phyloP scores from a whole-genome alignment of 495 filamentous ascomycete species.

The Talaromyces stipitatus region DNA sequence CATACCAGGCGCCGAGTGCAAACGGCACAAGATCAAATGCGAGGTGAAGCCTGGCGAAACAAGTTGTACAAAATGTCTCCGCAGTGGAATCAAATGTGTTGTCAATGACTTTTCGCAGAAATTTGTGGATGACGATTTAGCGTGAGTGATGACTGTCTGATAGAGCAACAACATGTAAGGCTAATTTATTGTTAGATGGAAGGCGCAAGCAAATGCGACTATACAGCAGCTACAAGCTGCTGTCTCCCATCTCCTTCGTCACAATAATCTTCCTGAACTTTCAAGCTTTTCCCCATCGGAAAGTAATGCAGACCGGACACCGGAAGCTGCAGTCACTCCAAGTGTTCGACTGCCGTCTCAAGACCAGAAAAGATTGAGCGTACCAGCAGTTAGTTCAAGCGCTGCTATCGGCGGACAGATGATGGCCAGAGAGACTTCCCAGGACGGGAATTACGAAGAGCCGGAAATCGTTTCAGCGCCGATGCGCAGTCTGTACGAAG shows the following conservation, averaged over 20 bases:
- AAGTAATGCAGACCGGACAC: slow-evolving; percentile 21
- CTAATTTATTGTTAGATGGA: slow-evolving; percentile 27
- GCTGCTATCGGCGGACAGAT: slow-evolving; percentile 8
- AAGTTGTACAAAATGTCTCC: slow-evolving; percentile 38
- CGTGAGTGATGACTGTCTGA: slow-evolving; percentile 21
- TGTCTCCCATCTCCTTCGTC: slow-evolving; percentile 36
- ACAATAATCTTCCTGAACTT: slow-evolving; percentile 31
- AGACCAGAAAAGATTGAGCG: slow-evolving; percentile 26
- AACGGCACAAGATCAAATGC: slow-evolving; percentile 42
- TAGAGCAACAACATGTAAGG: not conserved
- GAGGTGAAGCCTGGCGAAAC: slow-evolving; percentile 35
- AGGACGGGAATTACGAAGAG: slow-evolving; percentile 41
- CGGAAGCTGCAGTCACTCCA: slow-evolving; percentile 18
- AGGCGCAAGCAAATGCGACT: slow-evolving; percentile 31
- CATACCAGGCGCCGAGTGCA: slow-evolving; percentile 36
- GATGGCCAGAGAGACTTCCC: slow-evolving; percentile 44
- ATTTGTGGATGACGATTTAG: slow-evolving; percentile 40
- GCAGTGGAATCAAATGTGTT: slow-evolving; percentile 40
- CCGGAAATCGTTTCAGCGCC: slow-evolving; percentile 45
- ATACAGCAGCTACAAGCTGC: slow-evolving; percentile 37
- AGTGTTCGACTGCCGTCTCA: slow-evolving; percentile 19
- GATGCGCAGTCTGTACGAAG: slow-evolving; percentile 54
- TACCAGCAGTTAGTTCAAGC: slow-evolving; percentile 5
- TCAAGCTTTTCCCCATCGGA: slow-evolving; percentile 29
- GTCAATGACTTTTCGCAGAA: slow-evolving; percentile 44